These are phyloP conservation scores for Dioscorea dumetorum DNA, from an alignment of 106 monocot species.

Conservation along the genomic window DNA sequence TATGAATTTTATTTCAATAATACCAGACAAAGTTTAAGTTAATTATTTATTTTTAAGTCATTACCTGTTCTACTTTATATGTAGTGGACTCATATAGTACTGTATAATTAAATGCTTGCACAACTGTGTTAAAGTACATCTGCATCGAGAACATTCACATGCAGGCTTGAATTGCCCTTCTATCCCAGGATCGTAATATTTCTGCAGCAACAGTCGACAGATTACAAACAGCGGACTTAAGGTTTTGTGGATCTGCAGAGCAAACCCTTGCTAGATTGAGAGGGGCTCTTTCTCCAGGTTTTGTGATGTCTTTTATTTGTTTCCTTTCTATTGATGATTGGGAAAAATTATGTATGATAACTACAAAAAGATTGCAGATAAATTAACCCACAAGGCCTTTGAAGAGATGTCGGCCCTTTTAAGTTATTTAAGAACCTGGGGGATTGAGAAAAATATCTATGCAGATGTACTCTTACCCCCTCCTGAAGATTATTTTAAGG, in stretches of 20 bases:
- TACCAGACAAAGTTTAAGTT: too few species aligned
- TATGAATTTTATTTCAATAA: too few species aligned
- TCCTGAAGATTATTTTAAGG: constrained; percentile 57
- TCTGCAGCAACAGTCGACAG: constrained; percentile 73
- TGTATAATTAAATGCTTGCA: too few species aligned
- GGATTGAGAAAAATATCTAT: constrained; percentile 53
- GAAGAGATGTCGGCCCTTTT: constrained; percentile 80
- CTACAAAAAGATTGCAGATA: constrained; percentile 35
- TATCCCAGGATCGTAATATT: constrained; percentile 69
- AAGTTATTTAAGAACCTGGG: constrained; percentile 70
- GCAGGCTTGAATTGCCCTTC: not conserved
- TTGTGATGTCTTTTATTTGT: not conserved
- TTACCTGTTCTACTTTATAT: too few species aligned
- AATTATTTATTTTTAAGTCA: too few species aligned
- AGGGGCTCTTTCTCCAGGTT: constrained; percentile 84
- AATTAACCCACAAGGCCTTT: constrained; percentile 59
- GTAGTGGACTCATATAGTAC: too few species aligned
- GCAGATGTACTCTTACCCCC: constrained; percentile 90
- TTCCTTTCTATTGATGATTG: not conserved
- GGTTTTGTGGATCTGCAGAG: constrained; percentile 87
- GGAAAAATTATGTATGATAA: not conserved
- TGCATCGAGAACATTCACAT: too few species aligned
- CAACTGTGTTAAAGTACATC: too few species aligned
- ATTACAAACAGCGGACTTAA: constrained; percentile 74
- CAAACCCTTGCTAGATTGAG: constrained; percentile 87